phyloP scores from a whole-genome alignment of 768 basidiomycete species.

The Dacryopinax spathularia region DNA sequence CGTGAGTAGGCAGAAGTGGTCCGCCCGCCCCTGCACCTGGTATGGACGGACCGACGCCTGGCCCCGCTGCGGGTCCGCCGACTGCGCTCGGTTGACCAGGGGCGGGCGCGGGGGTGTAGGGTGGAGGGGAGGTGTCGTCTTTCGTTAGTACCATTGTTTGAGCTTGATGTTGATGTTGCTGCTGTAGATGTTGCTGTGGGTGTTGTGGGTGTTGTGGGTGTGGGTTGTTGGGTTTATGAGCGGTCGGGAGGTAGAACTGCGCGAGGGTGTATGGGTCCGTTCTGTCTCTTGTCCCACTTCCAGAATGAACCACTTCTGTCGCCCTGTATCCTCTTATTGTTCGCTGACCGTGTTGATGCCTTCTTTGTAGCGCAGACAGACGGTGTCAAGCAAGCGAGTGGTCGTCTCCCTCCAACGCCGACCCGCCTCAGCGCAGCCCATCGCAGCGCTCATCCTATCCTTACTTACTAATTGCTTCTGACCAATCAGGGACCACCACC shows the following conservation, averaged over 20 bases:
- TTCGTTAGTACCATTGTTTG: neutral
- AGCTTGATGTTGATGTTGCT: neutral
- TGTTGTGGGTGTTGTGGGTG: neutral
- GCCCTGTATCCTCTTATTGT: no score
- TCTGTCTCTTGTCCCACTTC: neutral
- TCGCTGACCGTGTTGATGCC: no score
- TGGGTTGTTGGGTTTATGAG: neutral
- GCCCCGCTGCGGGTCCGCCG: no score
- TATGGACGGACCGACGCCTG: no score
- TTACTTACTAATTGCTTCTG: no score
- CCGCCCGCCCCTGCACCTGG: neutral
- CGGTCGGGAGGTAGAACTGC: neutral
- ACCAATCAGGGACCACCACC: no score
- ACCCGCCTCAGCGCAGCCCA: no score
- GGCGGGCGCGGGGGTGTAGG: neutral
- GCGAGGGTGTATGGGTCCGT: conserved; percentile 1
- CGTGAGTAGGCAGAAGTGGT: neutral
- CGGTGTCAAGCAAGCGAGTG: no score
- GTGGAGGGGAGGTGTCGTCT: neutral
- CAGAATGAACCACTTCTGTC: no score
- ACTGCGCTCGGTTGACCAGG: neutral
- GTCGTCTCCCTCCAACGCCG: no score
- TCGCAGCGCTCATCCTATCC: no score
- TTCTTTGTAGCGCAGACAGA: no score
- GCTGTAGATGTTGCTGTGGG: neutral